These are phyloP conservation scores for Saksenaea oblongispora DNA, from an alignment of 371 early-diverging fungal species.

Conservation along the genomic window DNA sequence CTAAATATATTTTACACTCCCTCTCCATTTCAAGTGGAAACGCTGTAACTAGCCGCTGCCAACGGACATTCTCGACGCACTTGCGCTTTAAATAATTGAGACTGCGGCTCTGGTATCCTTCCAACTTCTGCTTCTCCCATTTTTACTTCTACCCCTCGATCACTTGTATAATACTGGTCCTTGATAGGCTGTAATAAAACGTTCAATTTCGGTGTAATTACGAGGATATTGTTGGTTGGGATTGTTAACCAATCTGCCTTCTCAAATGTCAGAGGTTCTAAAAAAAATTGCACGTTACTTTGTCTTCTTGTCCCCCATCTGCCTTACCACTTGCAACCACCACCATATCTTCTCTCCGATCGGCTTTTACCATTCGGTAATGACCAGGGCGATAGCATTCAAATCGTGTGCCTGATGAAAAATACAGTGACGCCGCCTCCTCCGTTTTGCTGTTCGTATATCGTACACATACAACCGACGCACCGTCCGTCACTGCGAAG, in stretches of 20 bases:
- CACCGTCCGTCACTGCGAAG: conserved; percentile 90
- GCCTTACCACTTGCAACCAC: conserved; percentile 73
- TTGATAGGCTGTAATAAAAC: conserved; percentile 76
- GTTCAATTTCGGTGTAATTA: conserved; percentile 78
- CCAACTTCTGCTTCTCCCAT: conserved; percentile 34
- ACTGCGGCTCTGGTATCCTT: conserved; percentile 49
- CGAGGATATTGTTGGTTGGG: conserved; percentile 77
- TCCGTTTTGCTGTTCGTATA: conserved; percentile 68
- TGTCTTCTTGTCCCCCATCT: neutral
- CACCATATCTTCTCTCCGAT: conserved; percentile 82
- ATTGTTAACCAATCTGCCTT: conserved; percentile 82
- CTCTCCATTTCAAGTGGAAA: neutral
- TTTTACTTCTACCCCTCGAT: conserved; percentile 39
- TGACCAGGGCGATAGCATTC: conserved; percentile 64
- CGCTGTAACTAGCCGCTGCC: neutral
- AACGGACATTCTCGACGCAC: conserved; percentile 9
- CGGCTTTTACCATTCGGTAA: conserved; percentile 81
- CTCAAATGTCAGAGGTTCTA: conserved; percentile 85
- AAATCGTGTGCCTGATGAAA: conserved; percentile 73
- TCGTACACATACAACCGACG: conserved; percentile 77
- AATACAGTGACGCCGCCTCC: conserved; percentile 81
- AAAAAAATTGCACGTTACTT: neutral
- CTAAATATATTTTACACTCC: neutral
- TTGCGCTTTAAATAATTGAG: conserved; percentile 35
- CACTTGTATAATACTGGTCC: conserved; percentile 65